A percentile compares a stretch with the other conserved stretches of the same genome.
Evolutionary conservation across 164 flowering plant genomes (phyloP).

Genomic region (Vitis riparia): DNA sequence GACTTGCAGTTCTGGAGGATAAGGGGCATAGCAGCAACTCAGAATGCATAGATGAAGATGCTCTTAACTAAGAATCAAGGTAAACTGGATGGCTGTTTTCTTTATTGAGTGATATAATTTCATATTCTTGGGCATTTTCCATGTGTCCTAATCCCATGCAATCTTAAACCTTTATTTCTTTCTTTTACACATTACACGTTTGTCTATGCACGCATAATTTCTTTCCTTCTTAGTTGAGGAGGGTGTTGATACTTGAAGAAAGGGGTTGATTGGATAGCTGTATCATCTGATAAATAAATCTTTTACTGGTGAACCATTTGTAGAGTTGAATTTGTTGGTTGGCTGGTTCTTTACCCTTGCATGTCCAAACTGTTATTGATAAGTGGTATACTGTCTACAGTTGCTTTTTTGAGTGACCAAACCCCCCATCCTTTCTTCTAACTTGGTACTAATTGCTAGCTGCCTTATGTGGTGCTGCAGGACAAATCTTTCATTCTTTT

Average conservation of each 20-base stretch:
- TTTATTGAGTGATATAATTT: background rate
- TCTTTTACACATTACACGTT: too few relatives aligned
- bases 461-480: conserved; percentile 27
- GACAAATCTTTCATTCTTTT: conserved; percentile 17
- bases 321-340: background rate
- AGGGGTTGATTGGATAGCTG: background rate
- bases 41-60: conserved; percentile 26
- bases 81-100: conserved; percentile 4
- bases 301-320: too few relatives aligned
- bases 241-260: background rate
- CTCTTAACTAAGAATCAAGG: conserved; percentile 34
- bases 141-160: too few relatives aligned
- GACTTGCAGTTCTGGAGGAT: background rate
- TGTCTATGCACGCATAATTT: background rate
- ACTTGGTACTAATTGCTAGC: background rate
- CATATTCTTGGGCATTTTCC: background rate
- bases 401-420: too few relatives aligned
- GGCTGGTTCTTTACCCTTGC: background rate
- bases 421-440: background rate
- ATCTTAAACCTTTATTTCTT: too few relatives aligned
- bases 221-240: background rate
- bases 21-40: background rate
- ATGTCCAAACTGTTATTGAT: too few relatives aligned
- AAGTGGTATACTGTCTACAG: too few relatives aligned
- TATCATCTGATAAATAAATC: background rate